Conservation (phyloP, 148 eudicot species). For the Arctostaphylos glauca region DNA sequence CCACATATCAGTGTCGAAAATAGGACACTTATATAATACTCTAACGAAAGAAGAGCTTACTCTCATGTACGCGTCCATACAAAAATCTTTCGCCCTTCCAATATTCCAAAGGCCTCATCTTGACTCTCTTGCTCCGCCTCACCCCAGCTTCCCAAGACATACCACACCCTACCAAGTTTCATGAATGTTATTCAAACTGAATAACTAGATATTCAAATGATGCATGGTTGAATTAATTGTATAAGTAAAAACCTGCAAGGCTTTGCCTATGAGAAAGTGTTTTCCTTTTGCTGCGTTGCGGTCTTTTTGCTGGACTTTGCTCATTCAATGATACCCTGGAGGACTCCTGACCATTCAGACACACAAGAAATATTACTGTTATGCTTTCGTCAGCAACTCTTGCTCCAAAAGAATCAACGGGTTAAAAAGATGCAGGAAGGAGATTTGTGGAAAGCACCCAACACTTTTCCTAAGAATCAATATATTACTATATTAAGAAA, state of each 20-base stretch:
- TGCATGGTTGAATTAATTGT: constrained; percentile 15
- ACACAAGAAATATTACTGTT: constrained; percentile 7
- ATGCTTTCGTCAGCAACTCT: background rate
- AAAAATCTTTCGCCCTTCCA: constrained; percentile 83
- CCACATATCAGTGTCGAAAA: background rate
- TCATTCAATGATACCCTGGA: constrained; percentile 9
- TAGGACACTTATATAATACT: background rate
- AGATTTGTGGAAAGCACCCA: background rate
- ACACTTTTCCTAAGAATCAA: too few species aligned
- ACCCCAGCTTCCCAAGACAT: constrained; percentile 58
- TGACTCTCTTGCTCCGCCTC: constrained; percentile 76
- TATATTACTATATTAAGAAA: too few species aligned
- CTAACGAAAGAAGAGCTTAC: constrained; percentile 42
- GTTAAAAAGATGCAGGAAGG: background rate
- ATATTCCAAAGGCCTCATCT: constrained; percentile 69
- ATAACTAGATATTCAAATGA: constrained; percentile 8
- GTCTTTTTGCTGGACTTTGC: background rate
- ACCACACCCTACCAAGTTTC: constrained; percentile 58
- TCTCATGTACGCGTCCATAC: constrained; percentile 66
- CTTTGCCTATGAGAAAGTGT: constrained; percentile 42
- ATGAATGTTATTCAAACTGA: constrained; percentile 10
- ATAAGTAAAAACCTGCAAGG: constrained; percentile 54
- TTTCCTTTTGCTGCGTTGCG: constrained; percentile 21
- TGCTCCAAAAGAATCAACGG: background rate
- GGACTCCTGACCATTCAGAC: constrained; percentile 12